A percentile compares a stretch with the other conserved stretches of the same genome.
Conservation (phyloP, 2,329 filamentous ascomycete genomes). For the Diaporthe capsici region DNA sequence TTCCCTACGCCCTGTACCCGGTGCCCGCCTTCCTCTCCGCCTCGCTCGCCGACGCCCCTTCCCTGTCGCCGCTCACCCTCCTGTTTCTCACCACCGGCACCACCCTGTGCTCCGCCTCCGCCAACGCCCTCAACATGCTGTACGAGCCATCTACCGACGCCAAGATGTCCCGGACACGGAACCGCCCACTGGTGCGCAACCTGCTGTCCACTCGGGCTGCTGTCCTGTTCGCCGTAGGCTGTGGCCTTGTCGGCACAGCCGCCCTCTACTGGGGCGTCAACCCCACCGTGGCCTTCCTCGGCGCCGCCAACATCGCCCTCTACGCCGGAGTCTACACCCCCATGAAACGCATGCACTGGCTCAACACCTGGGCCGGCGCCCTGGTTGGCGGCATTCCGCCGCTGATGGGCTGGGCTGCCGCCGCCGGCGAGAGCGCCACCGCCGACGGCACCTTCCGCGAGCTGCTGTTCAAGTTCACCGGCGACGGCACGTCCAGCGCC, state of each 20-base stretch:
- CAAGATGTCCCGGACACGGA: conserved; percentile 92
- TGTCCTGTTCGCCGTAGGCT: conserved; percentile 81
- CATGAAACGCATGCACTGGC: conserved; percentile 85
- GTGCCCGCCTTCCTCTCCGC: conserved; percentile 86
- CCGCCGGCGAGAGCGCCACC: conserved; percentile 88
- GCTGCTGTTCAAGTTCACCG: conserved; percentile 72
- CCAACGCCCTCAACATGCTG: conserved; percentile 97
- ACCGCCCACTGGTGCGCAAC: conserved; percentile 87
- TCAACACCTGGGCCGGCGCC: conserved; percentile 97
- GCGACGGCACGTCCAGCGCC: conserved; percentile 67
- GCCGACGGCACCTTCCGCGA: conserved; percentile 82
- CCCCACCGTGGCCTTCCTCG: conserved; percentile 89
- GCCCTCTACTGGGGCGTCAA: conserved; percentile 92
- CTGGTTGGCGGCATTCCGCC: conserved; percentile 94
- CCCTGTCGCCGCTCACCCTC: conserved; percentile 90
- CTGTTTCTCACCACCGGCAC: conserved; percentile 93
- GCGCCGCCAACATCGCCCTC: conserved; percentile 85
- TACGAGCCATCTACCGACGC: conserved; percentile 93
- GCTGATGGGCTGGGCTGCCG: conserved; percentile 97
- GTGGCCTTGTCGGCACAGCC: conserved; percentile 77
- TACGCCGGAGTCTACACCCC: conserved; percentile 96
- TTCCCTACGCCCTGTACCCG: conserved; percentile 92
- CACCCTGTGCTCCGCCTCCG: conserved; percentile 88
- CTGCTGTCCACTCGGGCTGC: conserved; percentile 81
- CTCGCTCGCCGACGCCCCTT: conserved; percentile 75